These are phyloP conservation scores for Pseudocercospora ulei DNA, from an alignment of 2,329 filamentous ascomycete species.

Conservation along the genomic window DNA sequence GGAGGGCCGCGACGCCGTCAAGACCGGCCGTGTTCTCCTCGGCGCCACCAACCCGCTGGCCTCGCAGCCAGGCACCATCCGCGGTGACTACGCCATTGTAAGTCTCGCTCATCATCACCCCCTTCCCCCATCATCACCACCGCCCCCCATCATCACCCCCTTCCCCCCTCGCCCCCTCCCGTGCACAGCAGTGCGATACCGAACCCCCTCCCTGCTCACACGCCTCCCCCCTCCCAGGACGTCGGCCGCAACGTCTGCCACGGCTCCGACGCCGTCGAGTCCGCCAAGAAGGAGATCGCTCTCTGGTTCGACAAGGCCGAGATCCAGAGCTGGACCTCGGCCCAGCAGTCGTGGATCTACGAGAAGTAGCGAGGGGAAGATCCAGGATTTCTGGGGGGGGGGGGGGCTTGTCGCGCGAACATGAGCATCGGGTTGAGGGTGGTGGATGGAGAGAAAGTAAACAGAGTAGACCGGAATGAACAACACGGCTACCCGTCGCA, in stretches of 20 bases:
- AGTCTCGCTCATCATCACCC: slow-evolving; percentile 11
- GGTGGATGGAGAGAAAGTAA: too few relatives aligned
- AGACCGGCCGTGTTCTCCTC: slow-evolving; percentile 93
- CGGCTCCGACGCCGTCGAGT: slow-evolving; percentile 97
- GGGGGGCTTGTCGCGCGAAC: too few relatives aligned
- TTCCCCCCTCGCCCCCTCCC: too few relatives aligned
- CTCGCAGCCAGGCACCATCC: slow-evolving; percentile 94
- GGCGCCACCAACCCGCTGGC: slow-evolving; percentile 97
- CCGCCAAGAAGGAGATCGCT: slow-evolving; percentile 98
- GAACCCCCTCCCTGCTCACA: too few relatives aligned
- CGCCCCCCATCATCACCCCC: too few relatives aligned
- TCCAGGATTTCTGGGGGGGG: too few relatives aligned
- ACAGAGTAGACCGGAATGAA: too few relatives aligned
- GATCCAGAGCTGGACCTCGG: slow-evolving; percentile 71
- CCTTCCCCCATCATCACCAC: slow-evolving; percentile 48
- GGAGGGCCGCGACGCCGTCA: slow-evolving; percentile 97
- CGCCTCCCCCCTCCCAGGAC: slow-evolving; percentile 46
- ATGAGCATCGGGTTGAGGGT: too few relatives aligned
- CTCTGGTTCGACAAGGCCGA: slow-evolving; percentile 95
- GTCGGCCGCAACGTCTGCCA: slow-evolving; percentile 99
- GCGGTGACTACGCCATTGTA: slow-evolving; percentile 77
- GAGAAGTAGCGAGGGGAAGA: too few relatives aligned
- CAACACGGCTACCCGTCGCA: too few relatives aligned
- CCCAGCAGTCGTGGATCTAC: slow-evolving; percentile 90
- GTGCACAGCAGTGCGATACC: too few relatives aligned